Percentiles rank a stretch among this genome's conserved stretches.
phyloP scores from a whole-genome alignment of 306 rosid genomes.

The Acacia confusa region DNA sequence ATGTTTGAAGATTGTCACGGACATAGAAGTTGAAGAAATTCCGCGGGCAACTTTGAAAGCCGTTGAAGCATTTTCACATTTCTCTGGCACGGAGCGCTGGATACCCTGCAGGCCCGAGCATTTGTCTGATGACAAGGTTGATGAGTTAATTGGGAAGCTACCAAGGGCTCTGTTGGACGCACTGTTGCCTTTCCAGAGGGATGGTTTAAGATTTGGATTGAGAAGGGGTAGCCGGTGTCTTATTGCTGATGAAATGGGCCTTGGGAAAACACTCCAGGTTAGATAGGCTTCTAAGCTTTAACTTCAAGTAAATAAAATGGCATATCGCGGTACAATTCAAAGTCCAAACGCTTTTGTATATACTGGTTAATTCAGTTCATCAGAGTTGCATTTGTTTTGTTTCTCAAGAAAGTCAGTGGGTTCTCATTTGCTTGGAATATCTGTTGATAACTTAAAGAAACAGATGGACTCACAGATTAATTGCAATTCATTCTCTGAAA shows the following conservation, averaged over 20 bases:
- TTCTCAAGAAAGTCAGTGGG: not conserved
- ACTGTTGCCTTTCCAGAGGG: conserved; percentile 82
- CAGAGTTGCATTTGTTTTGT: not conserved
- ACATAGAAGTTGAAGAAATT: conserved; percentile 69
- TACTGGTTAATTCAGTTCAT: not conserved
- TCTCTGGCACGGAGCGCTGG: conserved; percentile 54
- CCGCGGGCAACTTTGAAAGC: conserved; percentile 81
- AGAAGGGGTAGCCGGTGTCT: conserved; percentile 91
- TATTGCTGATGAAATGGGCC: conserved; percentile 96
- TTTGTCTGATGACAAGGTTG: conserved; percentile 65
- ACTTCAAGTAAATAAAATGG: not conserved
- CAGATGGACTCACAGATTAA: not conserved
- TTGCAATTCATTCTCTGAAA: conserved; percentile 5
- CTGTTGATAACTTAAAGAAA: not conserved
- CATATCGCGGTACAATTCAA: not conserved
- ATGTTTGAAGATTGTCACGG: conserved; percentile 52
- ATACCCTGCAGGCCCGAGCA: conserved; percentile 76
- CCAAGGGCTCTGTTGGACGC: conserved; percentile 53
- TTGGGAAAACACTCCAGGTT: conserved; percentile 96
- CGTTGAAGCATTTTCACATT: conserved; percentile 66
- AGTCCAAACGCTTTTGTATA: not conserved
- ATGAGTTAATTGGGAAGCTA: conserved; percentile 56
- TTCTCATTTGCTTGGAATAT: not conserved
- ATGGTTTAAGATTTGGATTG: conserved; percentile 77
- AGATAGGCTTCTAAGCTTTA: conserved; percentile 9